Conservation (phyloP, 176 grass and related monocot species). For the Musa acuminata region DNA sequence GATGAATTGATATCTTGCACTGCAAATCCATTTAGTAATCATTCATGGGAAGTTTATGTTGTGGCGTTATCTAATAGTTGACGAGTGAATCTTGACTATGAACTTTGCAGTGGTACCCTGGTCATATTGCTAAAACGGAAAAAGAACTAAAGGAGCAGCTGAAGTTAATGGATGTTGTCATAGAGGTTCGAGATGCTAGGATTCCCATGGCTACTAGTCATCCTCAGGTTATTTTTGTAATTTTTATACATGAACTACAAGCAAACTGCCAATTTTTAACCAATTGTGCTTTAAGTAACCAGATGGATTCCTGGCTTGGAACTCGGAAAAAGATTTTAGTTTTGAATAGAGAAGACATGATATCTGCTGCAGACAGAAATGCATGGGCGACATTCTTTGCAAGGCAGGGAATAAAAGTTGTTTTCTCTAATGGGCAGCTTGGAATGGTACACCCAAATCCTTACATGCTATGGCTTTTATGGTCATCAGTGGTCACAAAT, state of each 20-base stretch:
- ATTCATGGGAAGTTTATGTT: slow-evolving; percentile 2
- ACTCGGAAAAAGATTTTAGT: slow-evolving; percentile 83
- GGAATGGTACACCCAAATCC: slow-evolving; percentile 58
- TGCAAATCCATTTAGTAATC: slow-evolving; percentile 10
- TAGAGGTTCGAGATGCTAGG: slow-evolving; percentile 86
- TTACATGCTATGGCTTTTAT: not conserved
- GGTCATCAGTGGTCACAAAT: not conserved
- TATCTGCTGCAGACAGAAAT: slow-evolving; percentile 75
- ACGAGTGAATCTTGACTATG: not conserved
- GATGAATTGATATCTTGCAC: not conserved
- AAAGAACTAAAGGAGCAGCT: slow-evolving; percentile 85
- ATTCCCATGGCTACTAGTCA: slow-evolving; percentile 91
- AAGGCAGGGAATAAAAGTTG: slow-evolving; percentile 76
- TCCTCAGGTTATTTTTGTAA: slow-evolving; percentile 56
- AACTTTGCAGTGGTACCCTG: slow-evolving; percentile 85
- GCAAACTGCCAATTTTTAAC: not conserved
- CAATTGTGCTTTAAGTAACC: slow-evolving; percentile 17
- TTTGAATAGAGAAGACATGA: slow-evolving; percentile 95
- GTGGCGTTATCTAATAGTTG: not conserved
- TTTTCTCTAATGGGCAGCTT: slow-evolving; percentile 77
- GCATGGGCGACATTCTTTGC: slow-evolving; percentile 78
- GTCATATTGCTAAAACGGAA: slow-evolving; percentile 98
- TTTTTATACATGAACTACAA: slow-evolving; percentile 17
- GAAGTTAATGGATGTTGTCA: slow-evolving; percentile 96
- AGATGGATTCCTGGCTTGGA: slow-evolving; percentile 96